Evolutionary conservation across 768 basidiomycete genomes (phyloP).

Genomic region (Cytidiella melzeri): DNA sequence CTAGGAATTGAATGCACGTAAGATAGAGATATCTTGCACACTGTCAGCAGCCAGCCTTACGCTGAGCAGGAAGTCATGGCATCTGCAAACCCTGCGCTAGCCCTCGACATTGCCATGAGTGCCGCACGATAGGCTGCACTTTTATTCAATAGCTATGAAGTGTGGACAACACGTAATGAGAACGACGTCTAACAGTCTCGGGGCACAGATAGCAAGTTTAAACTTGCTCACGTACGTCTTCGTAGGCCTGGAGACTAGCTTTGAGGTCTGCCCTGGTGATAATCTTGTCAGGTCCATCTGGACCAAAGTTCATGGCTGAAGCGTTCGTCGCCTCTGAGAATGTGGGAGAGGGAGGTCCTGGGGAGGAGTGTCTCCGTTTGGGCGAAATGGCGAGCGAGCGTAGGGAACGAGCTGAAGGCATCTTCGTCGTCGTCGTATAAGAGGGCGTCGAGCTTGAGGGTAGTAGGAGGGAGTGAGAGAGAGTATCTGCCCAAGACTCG

Average conservation of each 20-base stretch:
- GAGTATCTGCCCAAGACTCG: neutral
- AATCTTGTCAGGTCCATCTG: constrained; percentile 70
- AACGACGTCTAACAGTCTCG: neutral
- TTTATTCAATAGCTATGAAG: constrained; percentile 59
- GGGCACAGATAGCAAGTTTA: neutral
- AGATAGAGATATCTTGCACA: no score
- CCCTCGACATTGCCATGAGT: constrained; percentile 74
- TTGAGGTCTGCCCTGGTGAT: constrained; percentile 78
- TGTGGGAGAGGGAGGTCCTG: constrained; percentile 73
- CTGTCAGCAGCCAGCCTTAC: no score
- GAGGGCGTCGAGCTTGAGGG: neutral
- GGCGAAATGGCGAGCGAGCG: constrained; percentile 45
- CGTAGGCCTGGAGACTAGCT: constrained; percentile 71
- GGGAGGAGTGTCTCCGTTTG: constrained; percentile 38
- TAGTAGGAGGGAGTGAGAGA: neutral
- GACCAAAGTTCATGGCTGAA: constrained; percentile 72
- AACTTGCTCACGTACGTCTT: constrained; percentile 53
- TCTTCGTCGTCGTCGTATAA: constrained; percentile 15
- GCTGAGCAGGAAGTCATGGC: constrained; percentile 80
- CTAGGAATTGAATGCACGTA: constrained; percentile 27
- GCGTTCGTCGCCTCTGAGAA: constrained; percentile 78
- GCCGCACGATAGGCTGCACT: constrained; percentile 79
- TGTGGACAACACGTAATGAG: neutral
- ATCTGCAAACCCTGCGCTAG: constrained; percentile 79
- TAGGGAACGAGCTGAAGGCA: constrained; percentile 55